phyloP scores from a whole-genome alignment of 352 stramenopile species.

The Globisporangium acanthophoron region DNA sequence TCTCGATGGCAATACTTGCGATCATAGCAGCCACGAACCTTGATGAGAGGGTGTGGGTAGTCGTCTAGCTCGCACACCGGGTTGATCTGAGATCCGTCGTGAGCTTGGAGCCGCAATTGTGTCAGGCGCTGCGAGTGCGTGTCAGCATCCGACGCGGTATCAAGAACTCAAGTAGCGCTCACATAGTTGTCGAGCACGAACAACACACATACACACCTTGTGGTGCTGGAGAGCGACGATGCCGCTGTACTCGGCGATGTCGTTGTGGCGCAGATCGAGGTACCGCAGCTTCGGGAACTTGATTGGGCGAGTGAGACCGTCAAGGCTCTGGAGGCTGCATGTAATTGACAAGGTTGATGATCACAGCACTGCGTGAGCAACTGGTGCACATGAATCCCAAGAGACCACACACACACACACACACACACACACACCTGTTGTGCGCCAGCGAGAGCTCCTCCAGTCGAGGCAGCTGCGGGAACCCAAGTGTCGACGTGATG shows the following conservation, averaged over 20 bases:
- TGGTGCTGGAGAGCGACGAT: conserved; percentile 43
- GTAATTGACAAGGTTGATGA: not conserved
- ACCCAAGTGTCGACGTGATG: conserved; percentile 45
- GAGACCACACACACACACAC: too few relatives aligned
- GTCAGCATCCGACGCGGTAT: too few relatives aligned
- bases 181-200: not conserved
- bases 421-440: conserved; percentile 35
- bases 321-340: conserved; percentile 35
- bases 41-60: conserved; percentile 44
- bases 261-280: conserved; percentile 65
- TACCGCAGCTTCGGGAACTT: conserved; percentile 74
- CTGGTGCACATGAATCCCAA: too few relatives aligned
- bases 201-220: conserved; percentile 24
- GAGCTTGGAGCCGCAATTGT: conserved; percentile 56
- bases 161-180: not conserved
- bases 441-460: conserved; percentile 73
- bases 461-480: conserved; percentile 53
- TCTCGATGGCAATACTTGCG: too few relatives aligned
- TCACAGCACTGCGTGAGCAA: not conserved
- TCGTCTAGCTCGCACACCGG: conserved; percentile 55
- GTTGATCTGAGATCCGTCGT: conserved; percentile 49
- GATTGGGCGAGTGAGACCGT: conserved; percentile 49
- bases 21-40: conserved; percentile 16
- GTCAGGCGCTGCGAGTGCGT: conserved; percentile 31
- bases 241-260: conserved; percentile 32